Base-by-base conservation (phyloP, 352 stramenopile genomes). In the Phytophthora litchii region DNA sequence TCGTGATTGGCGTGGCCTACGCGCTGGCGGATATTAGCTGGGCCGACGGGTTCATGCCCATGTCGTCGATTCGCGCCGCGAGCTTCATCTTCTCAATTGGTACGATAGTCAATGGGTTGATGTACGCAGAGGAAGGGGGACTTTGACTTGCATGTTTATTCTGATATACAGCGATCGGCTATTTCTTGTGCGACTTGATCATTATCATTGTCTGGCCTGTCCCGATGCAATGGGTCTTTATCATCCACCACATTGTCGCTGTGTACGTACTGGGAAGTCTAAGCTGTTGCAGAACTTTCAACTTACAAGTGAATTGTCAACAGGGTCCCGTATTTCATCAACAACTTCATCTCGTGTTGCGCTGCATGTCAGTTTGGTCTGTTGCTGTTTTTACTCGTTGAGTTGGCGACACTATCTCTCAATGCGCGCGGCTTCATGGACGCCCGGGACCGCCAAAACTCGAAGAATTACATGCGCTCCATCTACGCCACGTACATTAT, bases 271-370 rank as follows among this genome's bases (percentile, higher is more conserved):
- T 49, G 17, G 23, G 8, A 17, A 29, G 29, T 38, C 44, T 54
- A 5, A 35, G n/a, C 10, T 20, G 21, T 2, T 7, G 14, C 48
- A 14, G 13, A 16, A n/a, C 8, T 25, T 20, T 41, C 23, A 45
- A 37, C 20, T 46, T 19, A 51, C 17, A 29, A 19, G 31, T 6
- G 45, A 20, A n/a, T 14, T 66, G 13, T 38, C 4, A 4, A 31
- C 54, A 92, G 83, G 11, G 60, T 92, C 9, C 85, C 85, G 31
- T 94, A 94, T 60, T 78, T 86, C 10, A 90, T 94, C 68, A 92
- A 94, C 79, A 94, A 94, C 65, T 94, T 94, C 51, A 60, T 90
- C 14, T 86, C 85, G 42, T 91, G 82, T 67, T 94, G 85, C 48
- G 81, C 75, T 10, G 81, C 83, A 13, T 87, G 77, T 11, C 81